Base-by-base conservation (phyloP, 2,329 filamentous ascomycete species). In the Fusarium compactum region DNA sequence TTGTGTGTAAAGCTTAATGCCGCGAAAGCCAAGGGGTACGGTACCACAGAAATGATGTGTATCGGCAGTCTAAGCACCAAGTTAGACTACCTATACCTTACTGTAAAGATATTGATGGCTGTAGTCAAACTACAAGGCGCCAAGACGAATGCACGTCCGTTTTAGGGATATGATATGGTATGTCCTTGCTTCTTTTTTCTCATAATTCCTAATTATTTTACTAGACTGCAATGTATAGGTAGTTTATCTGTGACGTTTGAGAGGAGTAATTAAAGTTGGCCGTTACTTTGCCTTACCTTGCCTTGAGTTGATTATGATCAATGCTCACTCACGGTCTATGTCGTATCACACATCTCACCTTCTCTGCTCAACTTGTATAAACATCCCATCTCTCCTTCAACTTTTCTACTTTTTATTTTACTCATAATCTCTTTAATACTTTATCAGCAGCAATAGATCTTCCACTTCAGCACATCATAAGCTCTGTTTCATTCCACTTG, bases 1-100 rank as follows among this genome's bases (percentile, higher is more conserved):
- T 62, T 53, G 22, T 51, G 59, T 63, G 58, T 58, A 74, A 72
- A 74, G 67, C 55, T 74, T 71, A 45, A 65, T 40, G 60, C 57
- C 56, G 34, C 38, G 20, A 27, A 43, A 58, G 50, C 32, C 43
- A 44, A 71, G 53, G 60, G 61, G 46, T 20, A 29, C 15, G 16
- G n/a, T 6, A 18, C 47, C 38, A 16, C 16, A 52, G 59, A 44
- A 48, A 43, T 24, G 15, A 51, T 29, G 47, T 32, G 18, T 38
- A 38, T 38, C 34, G 18, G 10, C 34, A 38, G 34, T 38, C 34
- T n/a, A 38, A 38, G 34, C 34, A 38, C 34, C 47, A 24, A 50
- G 47, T 18, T 24, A 24, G 41, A 24, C 15, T 48, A 30, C 20
- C n/a, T 48, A 10, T 48, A 30, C 20, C n/a, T 48, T 29, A 48